Base-by-base conservation (phyloP, 2,329 filamentous ascomycete species). In the Colletotrichum chrysophilum region DNA sequence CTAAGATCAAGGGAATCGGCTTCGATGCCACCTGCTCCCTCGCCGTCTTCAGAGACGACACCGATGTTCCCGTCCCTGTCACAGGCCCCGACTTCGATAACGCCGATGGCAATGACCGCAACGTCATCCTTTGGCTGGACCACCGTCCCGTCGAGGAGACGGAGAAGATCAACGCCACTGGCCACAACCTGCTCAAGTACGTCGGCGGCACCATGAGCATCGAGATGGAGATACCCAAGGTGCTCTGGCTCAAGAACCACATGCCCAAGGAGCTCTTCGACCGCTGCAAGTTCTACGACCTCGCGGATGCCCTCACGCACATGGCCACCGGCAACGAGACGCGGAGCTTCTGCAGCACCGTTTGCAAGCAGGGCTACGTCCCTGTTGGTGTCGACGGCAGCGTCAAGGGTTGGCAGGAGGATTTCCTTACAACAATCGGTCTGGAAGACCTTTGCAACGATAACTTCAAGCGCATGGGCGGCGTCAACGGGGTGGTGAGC, bases 11-110 rank as follows among this genome's bases (percentile, higher is more conserved):
- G 79, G 97, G 97, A 74, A 95, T 99, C 81, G 97, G 97, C 69
- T 98, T 99, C 85, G 97, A 99, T 84, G 97, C 97, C 26, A 99
- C 97, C n/a, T 99, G 97, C 89, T 99, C 97, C 21, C 91, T 99
- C 32, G 92, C 96, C 36, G 96, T 98, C 79, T 98, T 99, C 86
- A 91, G 93, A 71, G 89, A 94, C 82, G 95, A 98, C 80, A 98
- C 95, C 5, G 94, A 98, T 84, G 94, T 98, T 85, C 97, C 97
- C 3, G 89, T 98, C 64, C 90, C 94, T n/a, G 95, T 99, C 26
- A 98, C 96, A 3, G 95, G 95, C 0, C 96, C 96, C 4, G 92
- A 94, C 80, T 98, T 98, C 81, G 72, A 79, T 72, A 91, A 94
- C 79, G 93, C 94, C 79, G 91, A 93, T 79, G 93, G 92, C 71